Percentiles rank a stretch among this genome's conserved stretches.
Evolutionary conservation across 2,329 filamentous ascomycete genomes (phyloP).

Genomic region (Hymenoscyphus fructigenus): DNA sequence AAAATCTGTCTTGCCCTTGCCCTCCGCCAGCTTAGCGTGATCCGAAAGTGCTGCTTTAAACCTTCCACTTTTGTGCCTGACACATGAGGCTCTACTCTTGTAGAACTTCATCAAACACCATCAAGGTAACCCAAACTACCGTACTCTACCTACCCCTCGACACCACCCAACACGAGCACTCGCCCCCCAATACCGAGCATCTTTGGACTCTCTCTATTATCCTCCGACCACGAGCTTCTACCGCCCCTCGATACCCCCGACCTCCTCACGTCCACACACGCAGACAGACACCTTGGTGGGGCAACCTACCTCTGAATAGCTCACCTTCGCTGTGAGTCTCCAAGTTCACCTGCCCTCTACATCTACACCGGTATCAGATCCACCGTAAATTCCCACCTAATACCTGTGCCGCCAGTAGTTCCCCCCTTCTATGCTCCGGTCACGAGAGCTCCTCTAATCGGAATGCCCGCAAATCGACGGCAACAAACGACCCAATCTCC

Average conservation of each 20-base stretch:
- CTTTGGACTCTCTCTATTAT: neutral
- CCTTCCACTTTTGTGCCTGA: neutral
- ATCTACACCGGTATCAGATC: constrained; percentile 12
- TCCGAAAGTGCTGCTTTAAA: neutral
- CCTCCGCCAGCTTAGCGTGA: neutral
- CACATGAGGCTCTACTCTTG: neutral
- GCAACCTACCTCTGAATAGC: constrained; percentile 25
- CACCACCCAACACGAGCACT: neutral
- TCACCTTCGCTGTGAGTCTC: constrained; percentile 27
- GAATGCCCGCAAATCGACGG: constrained; percentile 54
- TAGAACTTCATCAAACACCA: constrained; percentile 1
- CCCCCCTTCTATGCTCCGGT: constrained; percentile 21
- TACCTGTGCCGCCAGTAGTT: constrained; percentile 29
- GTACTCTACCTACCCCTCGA: neutral
- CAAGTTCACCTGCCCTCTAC: constrained; percentile 11
- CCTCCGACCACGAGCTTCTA: neutral
- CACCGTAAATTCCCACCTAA: constrained; percentile 17
- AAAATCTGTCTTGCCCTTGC: neutral
- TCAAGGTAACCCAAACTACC: neutral
- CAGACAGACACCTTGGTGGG: constrained; percentile 35
- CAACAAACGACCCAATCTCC: constrained; percentile 50
- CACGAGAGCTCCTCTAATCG: constrained; percentile 27
- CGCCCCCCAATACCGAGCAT: neutral
- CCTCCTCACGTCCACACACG: constrained; percentile 18
- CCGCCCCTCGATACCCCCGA: neutral